Conservation (phyloP, 768 basidiomycete genomes). For the Hericium coralloides region DNA sequence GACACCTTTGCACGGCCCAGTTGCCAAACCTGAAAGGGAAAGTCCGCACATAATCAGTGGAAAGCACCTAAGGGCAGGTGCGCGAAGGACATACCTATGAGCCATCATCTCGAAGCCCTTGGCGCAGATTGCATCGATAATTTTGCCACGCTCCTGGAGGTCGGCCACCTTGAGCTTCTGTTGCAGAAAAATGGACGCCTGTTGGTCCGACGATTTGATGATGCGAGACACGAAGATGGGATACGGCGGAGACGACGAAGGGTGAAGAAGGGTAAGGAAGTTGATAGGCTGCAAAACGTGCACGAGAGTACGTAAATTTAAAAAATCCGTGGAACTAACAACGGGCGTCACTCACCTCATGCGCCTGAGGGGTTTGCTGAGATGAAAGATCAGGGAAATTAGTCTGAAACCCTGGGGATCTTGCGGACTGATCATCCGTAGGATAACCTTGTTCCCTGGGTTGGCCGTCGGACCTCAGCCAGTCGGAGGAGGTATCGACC, state of each 20-base stretch:
- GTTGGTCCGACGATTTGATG: constrained; percentile 85
- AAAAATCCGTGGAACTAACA: neutral
- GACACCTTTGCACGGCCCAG: constrained; percentile 84
- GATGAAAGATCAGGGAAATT: constrained; percentile 7
- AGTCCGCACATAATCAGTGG: neutral
- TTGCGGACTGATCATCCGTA: constrained; percentile 13
- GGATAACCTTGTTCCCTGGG: constrained; percentile 18
- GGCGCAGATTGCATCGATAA: constrained; percentile 79
- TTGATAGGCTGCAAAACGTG: constrained; percentile 62
- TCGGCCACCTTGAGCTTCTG: constrained; percentile 88
- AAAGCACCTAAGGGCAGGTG: neutral
- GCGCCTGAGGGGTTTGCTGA: constrained; percentile 15
- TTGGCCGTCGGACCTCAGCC: constrained; percentile 33
- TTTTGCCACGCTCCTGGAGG: constrained; percentile 65
- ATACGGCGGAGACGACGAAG: constrained; percentile 79
- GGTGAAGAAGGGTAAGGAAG: constrained; percentile 77
- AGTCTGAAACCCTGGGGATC: constrained; percentile 7
- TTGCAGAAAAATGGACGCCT: constrained; percentile 84
- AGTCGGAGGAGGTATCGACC: constrained; percentile 27
- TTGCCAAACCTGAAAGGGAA: constrained; percentile 64
- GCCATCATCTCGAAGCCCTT: constrained; percentile 92
- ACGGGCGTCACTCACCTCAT: constrained; percentile 39
- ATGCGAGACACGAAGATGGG: constrained; percentile 75
- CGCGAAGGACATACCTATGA: constrained; percentile 44
- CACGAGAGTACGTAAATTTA: neutral